These are phyloP conservation scores for Yarrowia galli DNA, from an alignment of 1,139 yeast species.

Conservation along the genomic window DNA sequence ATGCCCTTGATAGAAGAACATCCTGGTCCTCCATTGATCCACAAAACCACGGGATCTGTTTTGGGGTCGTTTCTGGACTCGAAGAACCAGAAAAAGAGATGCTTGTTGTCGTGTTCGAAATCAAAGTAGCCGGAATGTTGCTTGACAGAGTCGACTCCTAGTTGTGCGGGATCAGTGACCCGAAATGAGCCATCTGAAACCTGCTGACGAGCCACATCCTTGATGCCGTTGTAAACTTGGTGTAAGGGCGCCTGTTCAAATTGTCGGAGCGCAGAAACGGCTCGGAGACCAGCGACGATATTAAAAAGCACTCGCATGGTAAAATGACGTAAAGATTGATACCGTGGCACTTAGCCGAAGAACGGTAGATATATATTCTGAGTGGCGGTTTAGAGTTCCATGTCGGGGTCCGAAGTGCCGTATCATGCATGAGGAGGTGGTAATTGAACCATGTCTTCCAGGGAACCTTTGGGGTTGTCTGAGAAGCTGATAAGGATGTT, in stretches of 20 bases:
- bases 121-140: conserved; percentile 77
- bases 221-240: conserved; percentile 19
- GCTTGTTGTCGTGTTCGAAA: conserved; percentile 81
- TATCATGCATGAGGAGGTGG: conserved; percentile 15
- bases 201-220: conserved; percentile 24
- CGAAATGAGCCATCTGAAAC: conserved; percentile 46
- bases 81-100: conserved; percentile 81
- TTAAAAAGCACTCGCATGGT: conserved; percentile 26
- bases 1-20: conserved; percentile 74
- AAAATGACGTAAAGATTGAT: not conserved
- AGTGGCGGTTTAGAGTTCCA: conserved; percentile 19
- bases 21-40: conserved; percentile 84
- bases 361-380: not conserved
- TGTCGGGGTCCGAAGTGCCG: conserved; percentile 34
- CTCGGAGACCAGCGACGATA: conserved; percentile 25
- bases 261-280: conserved; percentile 20
- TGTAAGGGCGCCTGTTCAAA: conserved; percentile 22
- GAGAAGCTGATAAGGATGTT: too few relatives aligned
- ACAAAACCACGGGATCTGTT: conserved; percentile 67
- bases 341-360: not conserved
- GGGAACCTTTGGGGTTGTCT: not conserved
- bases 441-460: not conserved
- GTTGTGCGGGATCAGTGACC: conserved; percentile 45
- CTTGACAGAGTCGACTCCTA: conserved; percentile 51
- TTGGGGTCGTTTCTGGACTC: conserved; percentile 72